phyloP scores from a whole-genome alignment of 2,329 filamentous ascomycete species.

The Exophiala sp. region DNA sequence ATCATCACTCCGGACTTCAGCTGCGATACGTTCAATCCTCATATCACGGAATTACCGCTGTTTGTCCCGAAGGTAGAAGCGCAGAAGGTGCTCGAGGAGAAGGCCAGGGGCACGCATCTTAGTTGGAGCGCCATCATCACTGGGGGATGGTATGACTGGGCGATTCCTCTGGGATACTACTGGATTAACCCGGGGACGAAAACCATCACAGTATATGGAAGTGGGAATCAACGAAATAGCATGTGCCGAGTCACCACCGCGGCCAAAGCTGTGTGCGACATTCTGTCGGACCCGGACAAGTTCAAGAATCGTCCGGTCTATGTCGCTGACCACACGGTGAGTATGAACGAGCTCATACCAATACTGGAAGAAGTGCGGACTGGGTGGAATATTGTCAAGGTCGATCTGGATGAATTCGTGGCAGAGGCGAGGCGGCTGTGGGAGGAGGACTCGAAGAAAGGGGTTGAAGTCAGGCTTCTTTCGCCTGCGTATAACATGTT shows the following conservation, averaged over 20 bases:
- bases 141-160: constrained; percentile 17
- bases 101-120: constrained; percentile 2
- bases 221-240: constrained; percentile 11
- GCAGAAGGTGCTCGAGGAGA: constrained; percentile 14
- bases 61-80: constrained; percentile 14
- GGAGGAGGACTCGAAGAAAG: constrained; percentile 13
- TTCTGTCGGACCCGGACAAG: constrained; percentile 5
- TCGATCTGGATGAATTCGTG: constrained; percentile 10
- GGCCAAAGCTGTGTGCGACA: constrained; percentile 11
- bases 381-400: constrained; percentile 9
- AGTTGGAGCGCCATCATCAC: constrained; percentile 15
- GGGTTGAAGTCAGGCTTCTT: constrained; percentile 6
- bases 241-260: constrained; percentile 13
- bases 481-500: constrained; percentile 12
- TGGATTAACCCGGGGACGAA: constrained; percentile 15
- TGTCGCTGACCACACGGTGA: constrained; percentile 14
- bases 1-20: constrained; percentile 17
- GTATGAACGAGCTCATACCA: constrained; percentile 13
- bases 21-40: constrained; percentile 11
- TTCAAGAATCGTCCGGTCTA: constrained; percentile 11
- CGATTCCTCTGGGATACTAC: constrained; percentile 15
- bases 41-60: constrained; percentile 10
- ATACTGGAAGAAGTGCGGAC: constrained; percentile 10
- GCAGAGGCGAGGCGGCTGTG: constrained; percentile 11
- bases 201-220: constrained; percentile 11